Percentiles rank a stretch among this genome's conserved stretches.
These are phyloP conservation scores for Torulaspora franciscae DNA, from an alignment of 805 yeast species.

Conservation along the genomic window DNA sequence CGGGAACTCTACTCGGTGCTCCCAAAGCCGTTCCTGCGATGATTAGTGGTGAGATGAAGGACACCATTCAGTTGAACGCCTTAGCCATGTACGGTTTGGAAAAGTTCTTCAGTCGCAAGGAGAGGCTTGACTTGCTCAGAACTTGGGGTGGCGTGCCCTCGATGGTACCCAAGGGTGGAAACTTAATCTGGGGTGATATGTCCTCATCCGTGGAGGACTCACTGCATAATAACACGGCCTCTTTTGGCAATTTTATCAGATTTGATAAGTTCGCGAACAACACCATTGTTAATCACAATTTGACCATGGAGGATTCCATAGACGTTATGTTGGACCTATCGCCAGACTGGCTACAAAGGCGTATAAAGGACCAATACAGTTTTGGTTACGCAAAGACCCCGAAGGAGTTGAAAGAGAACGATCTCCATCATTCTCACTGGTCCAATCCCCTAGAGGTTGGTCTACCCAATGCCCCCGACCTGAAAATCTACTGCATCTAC, in stretches of 20 bases:
- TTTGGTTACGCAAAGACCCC: conserved; percentile 64
- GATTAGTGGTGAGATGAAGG: conserved; percentile 97
- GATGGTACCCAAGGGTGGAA: conserved; percentile 96
- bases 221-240: conserved; percentile 25
- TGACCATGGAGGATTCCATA: conserved; percentile 64
- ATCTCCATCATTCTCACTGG: conserved; percentile 78
- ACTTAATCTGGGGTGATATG: conserved; percentile 77
- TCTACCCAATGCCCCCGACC: conserved; percentile 87
- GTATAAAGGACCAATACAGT: conserved; percentile 69
- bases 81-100: conserved; percentile 92
- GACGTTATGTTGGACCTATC: conserved; percentile 58
- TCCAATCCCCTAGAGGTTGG: conserved; percentile 90
- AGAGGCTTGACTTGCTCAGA: conserved; percentile 78
- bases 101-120: conserved; percentile 84
- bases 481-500: conserved; percentile 84
- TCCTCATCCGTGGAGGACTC: conserved; percentile 68
- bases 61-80: conserved; percentile 89
- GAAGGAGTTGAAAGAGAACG: conserved; percentile 58
- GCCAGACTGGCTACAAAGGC: conserved; percentile 69
- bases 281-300: conserved; percentile 37
- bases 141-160: conserved; percentile 90
- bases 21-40: conserved; percentile 91
- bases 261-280: conserved; percentile 36
- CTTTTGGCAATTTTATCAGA: conserved; percentile 69
- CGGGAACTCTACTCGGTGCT: conserved; percentile 89